Percentiles rank a stretch among this genome's conserved stretches.
These are phyloP conservation scores for Syzygium grande DNA, from an alignment of 345 rosid species.

Conservation along the genomic window DNA sequence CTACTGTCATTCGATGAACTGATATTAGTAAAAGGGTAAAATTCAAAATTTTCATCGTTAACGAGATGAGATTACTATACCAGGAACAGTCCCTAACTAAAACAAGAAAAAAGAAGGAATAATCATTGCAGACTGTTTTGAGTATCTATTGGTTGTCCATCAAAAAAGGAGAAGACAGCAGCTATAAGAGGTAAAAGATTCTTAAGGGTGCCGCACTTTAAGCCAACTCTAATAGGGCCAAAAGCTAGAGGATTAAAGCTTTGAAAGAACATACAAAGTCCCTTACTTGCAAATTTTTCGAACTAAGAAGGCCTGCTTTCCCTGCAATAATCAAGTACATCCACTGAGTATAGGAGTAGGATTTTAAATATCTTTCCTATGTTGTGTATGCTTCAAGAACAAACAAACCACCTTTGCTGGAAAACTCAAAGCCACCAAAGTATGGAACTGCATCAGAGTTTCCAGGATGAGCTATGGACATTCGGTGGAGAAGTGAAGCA, in stretches of 20 bases:
- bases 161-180: not conserved
- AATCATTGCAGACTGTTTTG: not conserved
- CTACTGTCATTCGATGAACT: not conserved
- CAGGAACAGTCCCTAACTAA: not conserved
- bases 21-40: not conserved
- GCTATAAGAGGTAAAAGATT: not conserved
- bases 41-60: not conserved
- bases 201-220: not conserved
- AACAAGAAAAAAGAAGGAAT: not conserved
- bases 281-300: constrained; percentile 28
- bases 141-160: not conserved
- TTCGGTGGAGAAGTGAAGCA: constrained; percentile 40
- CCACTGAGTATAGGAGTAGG: not conserved
- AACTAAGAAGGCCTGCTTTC: constrained; percentile 32
- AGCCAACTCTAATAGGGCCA: not conserved
- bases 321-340: constrained; percentile 29
- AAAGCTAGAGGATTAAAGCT: not conserved
- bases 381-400: not conserved
- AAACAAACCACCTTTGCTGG: constrained; percentile 34
- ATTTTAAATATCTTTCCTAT: not conserved
- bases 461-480: constrained; percentile 48
- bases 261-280: constrained; percentile 45
- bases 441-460: constrained; percentile 20
- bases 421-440: constrained; percentile 43
- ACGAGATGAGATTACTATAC: not conserved